These are phyloP conservation scores for Salix udensis DNA, from an alignment of 345 rosid genomes.

Conservation along the genomic window DNA sequence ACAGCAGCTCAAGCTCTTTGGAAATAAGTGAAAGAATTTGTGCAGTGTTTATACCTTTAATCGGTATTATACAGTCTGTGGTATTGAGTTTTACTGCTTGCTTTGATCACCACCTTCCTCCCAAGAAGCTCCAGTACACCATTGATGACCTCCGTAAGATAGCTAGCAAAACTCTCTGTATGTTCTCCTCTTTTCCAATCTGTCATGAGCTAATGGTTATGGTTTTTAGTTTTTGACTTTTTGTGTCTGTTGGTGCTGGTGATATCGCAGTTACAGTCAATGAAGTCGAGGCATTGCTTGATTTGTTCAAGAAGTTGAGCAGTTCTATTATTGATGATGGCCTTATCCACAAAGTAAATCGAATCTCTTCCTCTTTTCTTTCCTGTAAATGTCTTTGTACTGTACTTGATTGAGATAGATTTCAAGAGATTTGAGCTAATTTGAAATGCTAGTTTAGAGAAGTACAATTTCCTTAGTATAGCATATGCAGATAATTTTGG, in stretches of 20 bases:
- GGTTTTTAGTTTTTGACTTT: not conserved
- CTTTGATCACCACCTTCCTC: conserved; percentile 25
- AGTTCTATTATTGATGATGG: conserved; percentile 22
- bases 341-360: conserved; percentile 17
- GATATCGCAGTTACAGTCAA: conserved; percentile 19
- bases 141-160: conserved; percentile 34
- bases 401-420: too few species aligned
- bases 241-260: not conserved
- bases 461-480: too few species aligned
- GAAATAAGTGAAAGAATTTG: conserved; percentile 27
- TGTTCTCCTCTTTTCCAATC: not conserved
- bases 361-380: not conserved
- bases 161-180: conserved; percentile 33
- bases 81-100: conserved; percentile 31
- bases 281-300: conserved; percentile 27
- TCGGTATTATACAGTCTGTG: conserved; percentile 23
- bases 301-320: conserved; percentile 25
- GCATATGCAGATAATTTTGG: too few species aligned
- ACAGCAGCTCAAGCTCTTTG: conserved; percentile 29
- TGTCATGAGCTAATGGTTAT: not conserved
- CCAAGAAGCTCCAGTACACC: conserved; percentile 19
- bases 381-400: not conserved
- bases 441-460: too few species aligned
- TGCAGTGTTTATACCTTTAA: conserved; percentile 28
- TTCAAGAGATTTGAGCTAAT: too few species aligned